A percentile compares a stretch with the other conserved stretches of the same genome.
Evolutionary conservation across 495 filamentous ascomycete species (phyloP).

Genomic region (Daldinia caldariorum): DNA sequence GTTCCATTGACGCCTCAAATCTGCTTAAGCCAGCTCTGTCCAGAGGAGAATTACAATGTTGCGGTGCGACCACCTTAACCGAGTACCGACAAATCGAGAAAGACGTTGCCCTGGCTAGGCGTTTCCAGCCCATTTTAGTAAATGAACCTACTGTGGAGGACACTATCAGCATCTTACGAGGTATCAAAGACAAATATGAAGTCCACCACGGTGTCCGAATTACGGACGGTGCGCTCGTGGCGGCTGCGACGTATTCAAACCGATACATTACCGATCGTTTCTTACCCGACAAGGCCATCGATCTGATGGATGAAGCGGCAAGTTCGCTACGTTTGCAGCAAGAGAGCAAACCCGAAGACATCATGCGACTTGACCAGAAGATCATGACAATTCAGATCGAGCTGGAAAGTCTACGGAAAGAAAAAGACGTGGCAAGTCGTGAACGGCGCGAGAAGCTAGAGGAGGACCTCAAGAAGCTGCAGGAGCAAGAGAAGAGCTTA

Average conservation of each 20-base stretch:
- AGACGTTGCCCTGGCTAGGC: constrained; percentile 88
- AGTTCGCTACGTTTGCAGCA: constrained; percentile 91
- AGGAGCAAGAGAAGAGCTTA: constrained; percentile 72
- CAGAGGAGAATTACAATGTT: constrained; percentile 92
- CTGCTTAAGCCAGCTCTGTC: constrained; percentile 94
- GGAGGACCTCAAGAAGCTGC: constrained; percentile 73
- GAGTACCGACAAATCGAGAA: constrained; percentile 96
- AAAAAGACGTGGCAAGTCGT: constrained; percentile 85
- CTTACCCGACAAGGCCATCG: constrained; percentile 95
- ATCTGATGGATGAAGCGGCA: constrained; percentile 95
- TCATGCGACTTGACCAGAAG: constrained; percentile 87
- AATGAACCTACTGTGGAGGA: constrained; percentile 89
- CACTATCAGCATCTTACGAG: constrained; percentile 93
- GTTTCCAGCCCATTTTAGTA: constrained; percentile 93
- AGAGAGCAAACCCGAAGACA: constrained; percentile 94
- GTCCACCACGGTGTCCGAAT: constrained; percentile 96
- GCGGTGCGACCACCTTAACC: constrained; percentile 90
- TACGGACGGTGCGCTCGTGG: constrained; percentile 89
- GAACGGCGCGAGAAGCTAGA: constrained; percentile 91
- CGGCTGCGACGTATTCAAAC: constrained; percentile 90
- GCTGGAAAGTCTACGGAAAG: constrained; percentile 92
- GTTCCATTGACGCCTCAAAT: constrained; percentile 95
- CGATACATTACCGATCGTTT: constrained; percentile 97
- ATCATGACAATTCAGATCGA: constrained; percentile 99
- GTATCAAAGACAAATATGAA: constrained; percentile 97